Base-by-base conservation (phyloP, 371 early-diverging fungal species). In the Syncephalastrum monosporum region DNA sequence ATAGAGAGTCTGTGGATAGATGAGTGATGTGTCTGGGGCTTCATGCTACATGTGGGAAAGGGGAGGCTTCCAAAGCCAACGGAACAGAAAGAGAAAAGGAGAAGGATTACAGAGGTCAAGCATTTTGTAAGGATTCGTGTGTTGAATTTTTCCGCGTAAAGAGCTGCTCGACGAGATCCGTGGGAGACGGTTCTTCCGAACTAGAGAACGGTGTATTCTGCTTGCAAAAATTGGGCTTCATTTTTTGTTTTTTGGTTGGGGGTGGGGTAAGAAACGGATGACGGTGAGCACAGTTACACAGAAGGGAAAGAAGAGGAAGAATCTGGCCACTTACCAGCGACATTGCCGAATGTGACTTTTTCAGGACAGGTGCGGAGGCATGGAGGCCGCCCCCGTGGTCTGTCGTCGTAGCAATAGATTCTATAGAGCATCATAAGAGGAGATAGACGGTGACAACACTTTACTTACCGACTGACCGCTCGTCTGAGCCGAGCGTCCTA, bases 121-220 rank as follows among this genome's bases (percentile, higher is more conserved):
- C 38, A 33, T 33, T 33, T 10, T 33, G 38, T 33, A 33, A 33
- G 6, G 38, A 33, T 10, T 33, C 38, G 38, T 33, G 38, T 10
- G 38, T 33, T 12, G 38, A 33, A 33, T 33, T 33, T 38, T 59
- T 59, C n/a, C 58, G 62, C 17, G 68, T 64, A 60, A 74, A 74
- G 0, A 74, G 29, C 47, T 68, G 63, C 27, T 74, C 71, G 12
- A 74, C 71, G 42, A 74, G 60, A 44, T 74, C 74, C 8, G 63
- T 42, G 3, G 74, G 71, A n/a, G 74, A 68, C 17, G 68, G 68
- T 14, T 71, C 68, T 45, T 71, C 67, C 17, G 55, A 38, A 27
- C 27, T 55, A 41, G 47, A 19, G 55, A 55, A 64, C 3, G 58
- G 55, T 38, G 65, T 24, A 17, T 38, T 60, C 56, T 59, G 51